These are phyloP conservation scores for Triticum turgidum DNA, from an alignment of 176 grass and related monocot genomes.

Conservation along the genomic window DNA sequence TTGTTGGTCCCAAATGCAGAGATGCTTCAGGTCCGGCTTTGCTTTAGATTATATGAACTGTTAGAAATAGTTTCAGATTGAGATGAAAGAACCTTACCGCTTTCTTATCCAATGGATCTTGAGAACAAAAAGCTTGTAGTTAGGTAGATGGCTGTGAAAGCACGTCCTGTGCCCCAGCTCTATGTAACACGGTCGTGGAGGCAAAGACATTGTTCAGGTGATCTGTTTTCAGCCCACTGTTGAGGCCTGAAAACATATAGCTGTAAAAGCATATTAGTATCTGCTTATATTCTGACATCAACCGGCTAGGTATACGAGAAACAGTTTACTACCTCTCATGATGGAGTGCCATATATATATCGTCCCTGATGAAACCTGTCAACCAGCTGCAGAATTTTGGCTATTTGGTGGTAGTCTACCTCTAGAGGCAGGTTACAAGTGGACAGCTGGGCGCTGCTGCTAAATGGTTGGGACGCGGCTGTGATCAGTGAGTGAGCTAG, in stretches of 20 bases:
- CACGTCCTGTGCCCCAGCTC: not conserved
- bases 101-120: not conserved
- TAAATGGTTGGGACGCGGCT: not conserved
- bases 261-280: not conserved
- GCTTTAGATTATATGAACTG: conserved; percentile 7
- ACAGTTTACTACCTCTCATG: not conserved
- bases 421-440: not conserved
- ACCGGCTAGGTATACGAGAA: not conserved
- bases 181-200: not conserved
- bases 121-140: not conserved
- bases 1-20: not conserved
- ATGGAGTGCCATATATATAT: not conserved
- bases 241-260: not conserved
- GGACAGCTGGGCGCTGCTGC: not conserved
- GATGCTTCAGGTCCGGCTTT: not conserved
- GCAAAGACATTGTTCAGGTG: not conserved
- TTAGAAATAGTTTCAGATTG: not conserved
- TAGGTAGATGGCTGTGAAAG: not conserved
- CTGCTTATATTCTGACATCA: no score
- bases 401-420: not conserved
- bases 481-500: not conserved
- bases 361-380: not conserved
- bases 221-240: not conserved
- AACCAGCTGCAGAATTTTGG: not conserved
- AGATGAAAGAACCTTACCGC: not conserved